Base-by-base conservation (phyloP, 2,329 filamentous ascomycete species). In the Furcasterigmium sp. region DNA sequence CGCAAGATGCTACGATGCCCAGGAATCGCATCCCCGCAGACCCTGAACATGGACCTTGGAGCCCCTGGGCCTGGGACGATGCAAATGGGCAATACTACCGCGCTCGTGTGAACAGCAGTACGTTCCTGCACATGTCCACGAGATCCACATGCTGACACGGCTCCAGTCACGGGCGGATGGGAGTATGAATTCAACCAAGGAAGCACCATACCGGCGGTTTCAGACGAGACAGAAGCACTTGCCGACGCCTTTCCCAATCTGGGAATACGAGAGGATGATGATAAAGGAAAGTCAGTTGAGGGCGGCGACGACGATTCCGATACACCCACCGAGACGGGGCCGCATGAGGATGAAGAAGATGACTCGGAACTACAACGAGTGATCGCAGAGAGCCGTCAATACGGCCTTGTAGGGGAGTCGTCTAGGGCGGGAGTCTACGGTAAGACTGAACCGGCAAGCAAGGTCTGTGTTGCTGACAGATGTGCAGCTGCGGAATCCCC, bases 21-120 rank as follows among this genome's bases (percentile, higher is more conserved):
- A 35, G 17, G 15, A 3, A 19, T 7, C 7, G n/a, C 15, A 34
- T 5, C 10, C 5, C 10, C 7, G 7, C 30, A 15, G n/a, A 35
- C 15, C n/a, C 32, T 17, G n/a, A 17, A 6, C 32, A n/a, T 18
- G 32, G 32, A 18, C 9, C 41, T 18, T 58, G 56, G 57, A 50
- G 45, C 21, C 48, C 52, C 4, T 65, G 62, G 62, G 46, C 48
- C 15, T 62, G 51, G 52, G 53, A 54, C 19, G 18, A 19, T 14
- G 45, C 52, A 5, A 51, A 59, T 29, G 30, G 47, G 13, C 49
- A 54, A 43, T 54, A 59, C 37, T 65, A 58, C 39, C 57, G 56
- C 39, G 52, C 53, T 15, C 53, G 59, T 36, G 46, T 49, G 43
- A 52, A 58, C 39, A 41, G 55, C 39, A 62, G 63, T 65, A 51